Evolutionary conservation across 169 alveolate genomes (phyloP).

Genomic region (Eimeria zaria): DNA sequence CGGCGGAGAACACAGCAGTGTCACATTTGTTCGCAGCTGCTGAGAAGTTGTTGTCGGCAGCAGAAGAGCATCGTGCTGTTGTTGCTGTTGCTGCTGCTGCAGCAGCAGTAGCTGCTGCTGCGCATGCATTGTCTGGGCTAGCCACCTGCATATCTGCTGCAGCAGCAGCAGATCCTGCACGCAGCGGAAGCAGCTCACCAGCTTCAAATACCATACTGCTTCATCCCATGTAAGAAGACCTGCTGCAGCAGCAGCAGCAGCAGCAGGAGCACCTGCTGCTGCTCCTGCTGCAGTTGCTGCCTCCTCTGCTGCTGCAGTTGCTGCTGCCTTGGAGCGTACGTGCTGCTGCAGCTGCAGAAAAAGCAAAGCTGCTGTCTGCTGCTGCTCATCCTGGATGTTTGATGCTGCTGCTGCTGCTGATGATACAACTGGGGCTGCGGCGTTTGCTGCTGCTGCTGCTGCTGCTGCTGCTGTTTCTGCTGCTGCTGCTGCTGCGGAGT

Average conservation of each 20-base stretch:
- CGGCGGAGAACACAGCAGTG: not conserved
- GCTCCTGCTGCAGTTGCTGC: conserved; percentile 43
- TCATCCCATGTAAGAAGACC: conserved; percentile 12
- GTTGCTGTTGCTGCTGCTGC: conserved; percentile 51
- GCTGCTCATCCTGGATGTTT: not conserved
- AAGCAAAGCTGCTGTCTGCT: conserved; percentile 29
- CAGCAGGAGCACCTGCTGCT: not conserved
- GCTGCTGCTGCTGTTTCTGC: no score
- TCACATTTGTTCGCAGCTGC: not conserved
- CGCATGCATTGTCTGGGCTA: conserved; percentile 47
- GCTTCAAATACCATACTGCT: conserved; percentile 33
- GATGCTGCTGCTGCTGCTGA: conserved; percentile 49
- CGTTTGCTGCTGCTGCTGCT: not conserved
- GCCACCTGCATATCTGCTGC: conserved; percentile 66
- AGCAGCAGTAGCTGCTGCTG: conserved; percentile 61
- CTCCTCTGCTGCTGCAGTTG: conserved; percentile 19
- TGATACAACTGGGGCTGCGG: not conserved
- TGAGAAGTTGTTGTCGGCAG: not conserved
- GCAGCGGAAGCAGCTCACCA: conserved; percentile 45
- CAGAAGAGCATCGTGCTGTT: not conserved
- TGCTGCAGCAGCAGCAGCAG: conserved; percentile 39
- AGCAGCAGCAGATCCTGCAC: conserved; percentile 6
- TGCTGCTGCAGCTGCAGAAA: conserved; percentile 47
- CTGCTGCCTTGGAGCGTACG: conserved; percentile 5
- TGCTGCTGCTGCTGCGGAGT: conserved; percentile 25